Evolutionary conservation across 352 stramenopile genomes (phyloP).

Genomic region (Pythium dissotocum): DNA sequence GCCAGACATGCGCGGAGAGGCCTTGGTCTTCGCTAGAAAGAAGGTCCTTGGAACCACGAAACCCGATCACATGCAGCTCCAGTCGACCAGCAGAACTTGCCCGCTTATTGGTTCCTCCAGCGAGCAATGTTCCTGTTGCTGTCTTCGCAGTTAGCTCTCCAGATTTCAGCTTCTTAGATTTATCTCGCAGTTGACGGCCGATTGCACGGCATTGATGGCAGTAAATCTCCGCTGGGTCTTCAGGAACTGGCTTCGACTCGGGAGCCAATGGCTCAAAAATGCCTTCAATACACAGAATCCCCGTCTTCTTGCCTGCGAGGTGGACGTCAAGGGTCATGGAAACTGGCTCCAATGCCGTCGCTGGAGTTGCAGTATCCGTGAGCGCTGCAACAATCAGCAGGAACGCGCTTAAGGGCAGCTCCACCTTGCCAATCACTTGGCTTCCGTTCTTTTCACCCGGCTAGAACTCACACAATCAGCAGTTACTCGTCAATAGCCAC

Average conservation of each 20-base stretch:
- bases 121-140: conserved; percentile 1
- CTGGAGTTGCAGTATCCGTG: not conserved
- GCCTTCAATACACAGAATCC: conserved; percentile 35
- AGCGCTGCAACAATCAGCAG: conserved; percentile 15
- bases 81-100: conserved; percentile 31
- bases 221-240: conserved; percentile 20
- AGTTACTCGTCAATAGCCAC: not conserved
- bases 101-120: not conserved
- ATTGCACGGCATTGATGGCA: conserved; percentile 14
- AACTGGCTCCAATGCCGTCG: conserved; percentile 11
- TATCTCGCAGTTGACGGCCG: conserved; percentile 22
- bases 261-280: conserved; percentile 43
- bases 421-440: conserved; percentile 39
- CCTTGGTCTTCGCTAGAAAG: conserved; percentile 15
- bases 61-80: conserved; percentile 39
- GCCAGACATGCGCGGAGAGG: conserved; percentile 40
- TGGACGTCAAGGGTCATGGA: conserved; percentile 35
- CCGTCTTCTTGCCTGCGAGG: conserved; percentile 36
- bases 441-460: conserved; percentile 43
- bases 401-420: conserved; percentile 46
- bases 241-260: conserved; percentile 13
- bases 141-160: conserved; percentile 10
- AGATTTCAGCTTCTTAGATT: conserved; percentile 26
- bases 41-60: conserved; percentile 9
- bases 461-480: conserved; percentile 23